These are phyloP conservation scores for Capronia epimyces DNA, from an alignment of 2,329 filamentous ascomycete species.

Conservation along the genomic window DNA sequence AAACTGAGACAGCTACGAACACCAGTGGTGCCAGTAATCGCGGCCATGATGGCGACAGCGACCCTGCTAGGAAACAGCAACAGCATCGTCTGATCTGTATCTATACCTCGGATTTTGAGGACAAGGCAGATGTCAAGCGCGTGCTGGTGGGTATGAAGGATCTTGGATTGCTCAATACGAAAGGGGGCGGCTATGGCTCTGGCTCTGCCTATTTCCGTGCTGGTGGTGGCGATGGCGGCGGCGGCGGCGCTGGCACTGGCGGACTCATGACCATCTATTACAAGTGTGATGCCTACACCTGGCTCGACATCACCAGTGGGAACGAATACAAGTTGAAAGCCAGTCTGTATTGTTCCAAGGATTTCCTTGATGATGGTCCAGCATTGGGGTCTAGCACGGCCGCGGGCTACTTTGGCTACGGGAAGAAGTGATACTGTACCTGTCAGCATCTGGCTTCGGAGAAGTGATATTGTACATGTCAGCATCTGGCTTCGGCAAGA, in stretches of 20 bases:
- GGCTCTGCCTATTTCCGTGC: neutral
- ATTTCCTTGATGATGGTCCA: constrained; percentile 33
- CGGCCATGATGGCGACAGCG: no score
- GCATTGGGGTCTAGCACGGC: no score
- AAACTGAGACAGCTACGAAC: neutral
- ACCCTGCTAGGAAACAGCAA: no score
- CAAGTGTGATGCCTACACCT: constrained; percentile 68
- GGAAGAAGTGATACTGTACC: no score
- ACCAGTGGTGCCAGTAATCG: neutral
- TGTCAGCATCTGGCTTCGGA: no score
- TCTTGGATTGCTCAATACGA: constrained; percentile 52
- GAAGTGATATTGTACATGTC: no score
- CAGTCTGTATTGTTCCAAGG: constrained; percentile 40
- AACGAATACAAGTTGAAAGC: constrained; percentile 61
- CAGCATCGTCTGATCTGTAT: constrained; percentile 60
- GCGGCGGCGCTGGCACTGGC: neutral
- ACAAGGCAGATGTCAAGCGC: constrained; percentile 62
- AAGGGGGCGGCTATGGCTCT: constrained; percentile 31
- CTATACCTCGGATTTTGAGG: constrained; percentile 69
- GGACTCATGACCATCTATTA: constrained; percentile 59
- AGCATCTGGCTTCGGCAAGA: no score
- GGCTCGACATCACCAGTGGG: constrained; percentile 55
- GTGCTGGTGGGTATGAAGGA: constrained; percentile 60
- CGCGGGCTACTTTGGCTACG: no score
- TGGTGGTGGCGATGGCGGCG: neutral